These are phyloP conservation scores for Beta macrorhiza DNA, from an alignment of 179 eudicot species.

Conservation along the genomic window DNA sequence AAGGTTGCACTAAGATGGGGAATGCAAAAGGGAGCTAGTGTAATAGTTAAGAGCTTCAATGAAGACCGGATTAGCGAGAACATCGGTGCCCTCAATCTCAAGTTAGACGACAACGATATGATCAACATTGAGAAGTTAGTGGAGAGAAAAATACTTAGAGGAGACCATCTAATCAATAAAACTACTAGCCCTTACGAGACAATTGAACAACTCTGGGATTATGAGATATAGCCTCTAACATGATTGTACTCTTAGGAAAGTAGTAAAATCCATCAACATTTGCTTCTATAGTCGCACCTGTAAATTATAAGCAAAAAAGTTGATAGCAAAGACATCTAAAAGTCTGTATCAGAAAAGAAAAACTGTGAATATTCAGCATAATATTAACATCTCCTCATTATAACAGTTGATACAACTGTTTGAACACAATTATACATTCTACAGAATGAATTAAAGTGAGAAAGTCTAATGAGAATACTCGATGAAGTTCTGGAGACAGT, in stretches of 20 bases:
- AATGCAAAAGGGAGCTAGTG: conserved; percentile 50
- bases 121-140: conserved; percentile 41
- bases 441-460: neutral
- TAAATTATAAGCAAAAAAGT: neutral
- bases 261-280: neutral
- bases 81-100: conserved; percentile 45
- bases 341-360: neutral
- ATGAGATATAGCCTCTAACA: conserved; percentile 36
- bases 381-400: neutral
- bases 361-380: neutral
- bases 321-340: neutral
- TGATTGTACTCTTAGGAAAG: conserved; percentile 1
- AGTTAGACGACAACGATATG: conserved; percentile 47
- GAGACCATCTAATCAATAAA: conserved; percentile 48
- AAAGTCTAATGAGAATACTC: neutral
- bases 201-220: conserved; percentile 59
- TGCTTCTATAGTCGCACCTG: neutral
- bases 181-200: conserved; percentile 62
- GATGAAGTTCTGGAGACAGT: neutral
- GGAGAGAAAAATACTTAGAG: conserved; percentile 62
- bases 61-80: conserved; percentile 51
- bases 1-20: conserved; percentile 69
- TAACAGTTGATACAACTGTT: neutral
- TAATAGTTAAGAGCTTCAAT: conserved; percentile 60
- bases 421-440: neutral